phyloP scores from a whole-genome alignment of 257 asterid genomes.

The Mentha longifolia region DNA sequence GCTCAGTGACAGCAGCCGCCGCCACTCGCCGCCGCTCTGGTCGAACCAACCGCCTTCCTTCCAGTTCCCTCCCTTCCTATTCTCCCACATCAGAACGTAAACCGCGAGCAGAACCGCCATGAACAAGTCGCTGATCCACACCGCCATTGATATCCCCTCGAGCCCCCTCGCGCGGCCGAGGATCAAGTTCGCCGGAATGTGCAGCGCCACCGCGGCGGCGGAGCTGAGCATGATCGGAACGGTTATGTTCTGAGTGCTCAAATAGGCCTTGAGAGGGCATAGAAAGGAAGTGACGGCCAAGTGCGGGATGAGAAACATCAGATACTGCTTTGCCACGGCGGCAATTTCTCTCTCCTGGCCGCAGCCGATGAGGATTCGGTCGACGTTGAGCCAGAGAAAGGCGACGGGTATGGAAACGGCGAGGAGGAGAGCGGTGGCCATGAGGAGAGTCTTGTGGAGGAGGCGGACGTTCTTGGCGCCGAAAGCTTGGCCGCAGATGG shows the following conservation, averaged over 20 bases:
- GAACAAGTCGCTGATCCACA: conserved; percentile 71
- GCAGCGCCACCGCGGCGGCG: conserved; percentile 58
- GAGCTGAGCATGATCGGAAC: conserved; percentile 81
- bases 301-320: conserved; percentile 72
- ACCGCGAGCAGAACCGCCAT: conserved; percentile 42
- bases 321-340: conserved; percentile 52
- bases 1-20: conserved; percentile 48
- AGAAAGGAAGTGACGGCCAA: conserved; percentile 58
- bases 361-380: conserved; percentile 55
- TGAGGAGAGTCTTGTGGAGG: conserved; percentile 75
- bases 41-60: conserved; percentile 84
- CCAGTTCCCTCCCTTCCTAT: conserved; percentile 51
- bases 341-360: conserved; percentile 79
- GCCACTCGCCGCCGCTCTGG: conserved; percentile 57
- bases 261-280: conserved; percentile 72
- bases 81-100: conserved; percentile 51
- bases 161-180: conserved; percentile 64
- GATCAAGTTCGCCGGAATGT: conserved; percentile 57
- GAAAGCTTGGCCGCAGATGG: conserved; percentile 91
- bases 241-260: conserved; percentile 67
- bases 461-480: conserved; percentile 82
- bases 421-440: conserved; percentile 55
- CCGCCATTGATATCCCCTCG: conserved; percentile 75
- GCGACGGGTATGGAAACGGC: conserved; percentile 57
- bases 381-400: conserved; percentile 78